Conservation (phyloP, 23 red algal species). For the Gracilaria caudata region DNA sequence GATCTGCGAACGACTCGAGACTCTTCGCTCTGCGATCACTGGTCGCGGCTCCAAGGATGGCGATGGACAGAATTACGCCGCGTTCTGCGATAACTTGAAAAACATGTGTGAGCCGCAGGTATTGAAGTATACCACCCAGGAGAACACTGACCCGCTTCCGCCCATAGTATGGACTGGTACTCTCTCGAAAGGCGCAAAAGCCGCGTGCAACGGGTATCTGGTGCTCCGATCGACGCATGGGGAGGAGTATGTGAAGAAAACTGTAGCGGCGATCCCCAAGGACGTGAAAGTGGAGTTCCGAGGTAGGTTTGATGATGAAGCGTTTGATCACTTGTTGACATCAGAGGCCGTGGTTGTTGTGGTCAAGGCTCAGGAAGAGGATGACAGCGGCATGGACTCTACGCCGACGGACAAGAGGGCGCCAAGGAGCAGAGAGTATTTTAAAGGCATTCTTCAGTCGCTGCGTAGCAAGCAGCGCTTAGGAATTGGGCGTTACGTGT, state of each 20-base stretch:
- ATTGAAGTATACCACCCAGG: slow-evolving; percentile 40
- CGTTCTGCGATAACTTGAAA: slow-evolving; percentile 29
- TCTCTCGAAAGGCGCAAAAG: slow-evolving; percentile 35
- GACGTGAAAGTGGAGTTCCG: slow-evolving; percentile 64
- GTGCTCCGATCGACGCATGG: slow-evolving; percentile 51
- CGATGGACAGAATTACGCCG: slow-evolving; percentile 26
- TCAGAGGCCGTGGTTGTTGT: slow-evolving; percentile 68
- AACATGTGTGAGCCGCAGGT: slow-evolving; percentile 40
- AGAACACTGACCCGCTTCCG: slow-evolving; percentile 43
- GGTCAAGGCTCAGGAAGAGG: slow-evolving; percentile 50
- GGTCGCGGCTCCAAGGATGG: slow-evolving; percentile 38
- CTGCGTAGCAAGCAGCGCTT: slow-evolving; percentile 53
- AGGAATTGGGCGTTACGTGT: slow-evolving; percentile 41
- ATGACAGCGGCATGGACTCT: background rate
- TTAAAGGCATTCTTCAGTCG: slow-evolving; percentile 55
- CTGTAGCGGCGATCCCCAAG: slow-evolving; percentile 17
- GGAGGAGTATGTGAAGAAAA: slow-evolving; percentile 35
- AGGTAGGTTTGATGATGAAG: slow-evolving; percentile 45
- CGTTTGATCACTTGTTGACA: slow-evolving; percentile 54
- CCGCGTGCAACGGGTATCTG: slow-evolving; percentile 56
- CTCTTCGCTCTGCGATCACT: slow-evolving; percentile 47
- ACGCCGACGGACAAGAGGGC: slow-evolving; percentile 25
- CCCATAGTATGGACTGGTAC: slow-evolving; percentile 49
- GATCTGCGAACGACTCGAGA: slow-evolving; percentile 49
- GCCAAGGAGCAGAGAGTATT: slow-evolving; percentile 37